These are phyloP conservation scores for Miscanthus sacchariflorus DNA, from an alignment of 202 grass and related monocot genomes.

Conservation along the genomic window DNA sequence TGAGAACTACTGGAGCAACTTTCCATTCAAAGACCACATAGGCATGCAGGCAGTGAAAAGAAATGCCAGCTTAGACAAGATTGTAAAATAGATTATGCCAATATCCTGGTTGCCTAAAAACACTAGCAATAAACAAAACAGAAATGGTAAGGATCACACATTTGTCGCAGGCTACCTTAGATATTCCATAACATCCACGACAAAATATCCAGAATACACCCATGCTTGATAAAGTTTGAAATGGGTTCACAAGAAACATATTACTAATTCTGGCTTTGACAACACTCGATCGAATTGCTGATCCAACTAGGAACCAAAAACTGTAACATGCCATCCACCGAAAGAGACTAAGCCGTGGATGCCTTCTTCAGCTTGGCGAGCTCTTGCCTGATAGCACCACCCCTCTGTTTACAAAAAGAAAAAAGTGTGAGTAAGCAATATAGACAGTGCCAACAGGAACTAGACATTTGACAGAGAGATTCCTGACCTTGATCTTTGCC, in stretches of 20 bases:
- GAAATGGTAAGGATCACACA: not conserved
- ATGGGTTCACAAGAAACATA: constrained; percentile 44
- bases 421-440: not conserved
- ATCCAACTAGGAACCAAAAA: constrained; percentile 34
- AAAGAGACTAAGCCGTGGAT: constrained; percentile 43
- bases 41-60: no score
- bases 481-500: constrained; percentile 74
- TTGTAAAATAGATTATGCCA: not conserved
- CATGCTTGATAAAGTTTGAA: constrained; percentile 41
- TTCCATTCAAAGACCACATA: not conserved
- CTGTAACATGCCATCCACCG: not conserved
- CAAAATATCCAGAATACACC: constrained; percentile 45
- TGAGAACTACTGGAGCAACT: not conserved
- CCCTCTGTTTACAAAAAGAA: constrained; percentile 61
- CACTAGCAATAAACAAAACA: not conserved
- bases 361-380: constrained; percentile 84
- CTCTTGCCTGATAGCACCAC: constrained; percentile 80
- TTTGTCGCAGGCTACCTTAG: not conserved
- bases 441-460: not conserved
- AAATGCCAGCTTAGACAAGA: not conserved
- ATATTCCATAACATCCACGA: constrained; percentile 2
- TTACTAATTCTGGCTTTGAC: constrained; percentile 40
- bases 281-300: constrained; percentile 34
- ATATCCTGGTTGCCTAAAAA: not conserved
- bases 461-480: not conserved